phyloP scores from a whole-genome alignment of 202 grass and related monocot species.

The Musa balbisiana region DNA sequence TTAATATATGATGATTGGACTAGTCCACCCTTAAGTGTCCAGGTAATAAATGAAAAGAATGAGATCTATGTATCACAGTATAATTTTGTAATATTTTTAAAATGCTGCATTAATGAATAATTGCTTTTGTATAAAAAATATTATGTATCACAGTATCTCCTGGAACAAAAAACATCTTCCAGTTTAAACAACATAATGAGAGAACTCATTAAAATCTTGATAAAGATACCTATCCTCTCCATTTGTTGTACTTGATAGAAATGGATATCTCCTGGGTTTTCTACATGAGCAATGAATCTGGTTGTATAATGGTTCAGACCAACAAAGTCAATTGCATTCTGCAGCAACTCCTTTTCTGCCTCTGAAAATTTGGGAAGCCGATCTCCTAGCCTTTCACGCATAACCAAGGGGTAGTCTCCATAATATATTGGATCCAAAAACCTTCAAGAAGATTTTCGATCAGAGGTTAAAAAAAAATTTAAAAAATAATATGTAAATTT shows the following conservation, averaged over 20 bases:
- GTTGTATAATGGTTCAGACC: conserved; percentile 94
- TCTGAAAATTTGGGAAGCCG: conserved; percentile 83
- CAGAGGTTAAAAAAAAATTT: too few species aligned
- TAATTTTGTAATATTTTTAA: not conserved
- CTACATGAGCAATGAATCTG: conserved; percentile 64
- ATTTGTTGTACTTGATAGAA: conserved; percentile 68
- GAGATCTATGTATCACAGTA: not conserved
- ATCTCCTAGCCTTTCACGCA: conserved; percentile 61
- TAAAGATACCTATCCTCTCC: conserved; percentile 59
- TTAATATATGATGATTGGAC: too few species aligned
- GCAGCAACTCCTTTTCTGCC: conserved; percentile 70
- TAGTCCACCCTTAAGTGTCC: not conserved
- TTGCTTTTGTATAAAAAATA: too few species aligned
- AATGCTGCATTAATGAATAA: not conserved
- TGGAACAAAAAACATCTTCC: not conserved
- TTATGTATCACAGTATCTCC: too few species aligned
- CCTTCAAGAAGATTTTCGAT: conserved; percentile 24
- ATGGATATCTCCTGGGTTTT: conserved; percentile 35
- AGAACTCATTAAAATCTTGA: conserved; percentile 5
- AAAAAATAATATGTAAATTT: too few species aligned
- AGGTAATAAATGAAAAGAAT: not conserved
- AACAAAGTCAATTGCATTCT: conserved; percentile 86
- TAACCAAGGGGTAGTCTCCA: conserved; percentile 89
- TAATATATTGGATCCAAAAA: conserved; percentile 88
- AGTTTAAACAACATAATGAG: not conserved